Evolutionary conservation across 805 yeast species (phyloP).

Genomic region (Wickerhamiella siamensis): DNA sequence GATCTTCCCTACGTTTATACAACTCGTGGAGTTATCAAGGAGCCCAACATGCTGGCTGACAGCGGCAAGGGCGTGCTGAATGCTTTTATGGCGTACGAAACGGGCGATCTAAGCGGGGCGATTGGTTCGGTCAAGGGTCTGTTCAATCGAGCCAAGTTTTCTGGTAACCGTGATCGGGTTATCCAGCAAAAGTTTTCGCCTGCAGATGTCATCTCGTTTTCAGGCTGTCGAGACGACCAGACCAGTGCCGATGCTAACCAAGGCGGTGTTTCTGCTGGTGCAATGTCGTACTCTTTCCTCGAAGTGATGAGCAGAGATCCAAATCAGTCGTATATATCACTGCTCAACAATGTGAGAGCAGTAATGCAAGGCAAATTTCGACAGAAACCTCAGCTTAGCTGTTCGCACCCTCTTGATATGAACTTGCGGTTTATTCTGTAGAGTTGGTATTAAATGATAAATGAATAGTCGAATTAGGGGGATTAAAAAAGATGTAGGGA

Average conservation of each 20-base stretch:
- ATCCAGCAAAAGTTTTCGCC: constrained; percentile 49
- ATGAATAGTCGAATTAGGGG: neutral
- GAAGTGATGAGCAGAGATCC: constrained; percentile 46
- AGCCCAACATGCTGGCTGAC: constrained; percentile 63
- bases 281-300: constrained; percentile 70
- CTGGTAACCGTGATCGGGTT: constrained; percentile 27
- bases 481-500: neutral
- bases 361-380: constrained; percentile 49
- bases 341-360: constrained; percentile 56
- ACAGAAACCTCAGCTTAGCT: constrained; percentile 71
- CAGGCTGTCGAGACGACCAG: constrained; percentile 76
- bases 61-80: constrained; percentile 53
- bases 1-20: constrained; percentile 73
- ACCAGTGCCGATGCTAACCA: constrained; percentile 72
- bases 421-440: constrained; percentile 37
- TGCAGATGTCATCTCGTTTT: constrained; percentile 61
- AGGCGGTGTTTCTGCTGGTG: constrained; percentile 63
- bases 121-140: constrained; percentile 28
- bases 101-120: constrained; percentile 38
- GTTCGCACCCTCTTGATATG: constrained; percentile 68
- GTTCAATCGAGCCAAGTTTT: constrained; percentile 7
- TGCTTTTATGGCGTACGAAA: constrained; percentile 44
- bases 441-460: neutral
- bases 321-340: constrained; percentile 50
- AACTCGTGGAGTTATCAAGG: constrained; percentile 70